Conservation (phyloP, 495 filamentous ascomycete genomes). For the Annulohypoxylon bovei region DNA sequence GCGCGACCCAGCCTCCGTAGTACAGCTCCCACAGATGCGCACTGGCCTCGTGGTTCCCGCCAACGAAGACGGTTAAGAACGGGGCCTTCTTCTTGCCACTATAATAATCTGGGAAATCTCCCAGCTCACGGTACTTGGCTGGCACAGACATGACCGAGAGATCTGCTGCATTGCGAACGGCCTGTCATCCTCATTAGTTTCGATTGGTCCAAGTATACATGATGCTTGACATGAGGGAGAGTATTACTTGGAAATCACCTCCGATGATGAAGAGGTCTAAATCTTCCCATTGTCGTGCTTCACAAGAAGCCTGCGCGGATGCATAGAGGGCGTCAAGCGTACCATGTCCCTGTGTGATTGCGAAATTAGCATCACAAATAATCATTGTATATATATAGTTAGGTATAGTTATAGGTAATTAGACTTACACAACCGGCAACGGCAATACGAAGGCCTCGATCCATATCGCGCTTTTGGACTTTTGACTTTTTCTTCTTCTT, state of each 20-base stretch:
- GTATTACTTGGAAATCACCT: constrained; percentile 83
- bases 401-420: not conserved
- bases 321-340: constrained; percentile 90
- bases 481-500: not conserved
- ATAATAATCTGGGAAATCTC: constrained; percentile 95
- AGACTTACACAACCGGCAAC: constrained; percentile 83
- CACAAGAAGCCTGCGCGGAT: constrained; percentile 69
- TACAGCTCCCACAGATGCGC: constrained; percentile 89
- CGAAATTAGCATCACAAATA: constrained; percentile 9
- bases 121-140: constrained; percentile 80
- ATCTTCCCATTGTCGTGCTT: constrained; percentile 74
- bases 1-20: constrained; percentile 97
- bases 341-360: constrained; percentile 77
- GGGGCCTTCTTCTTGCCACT: constrained; percentile 79
- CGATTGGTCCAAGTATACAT: constrained; percentile 34
- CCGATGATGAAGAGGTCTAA: constrained; percentile 89
- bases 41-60: constrained; percentile 93
- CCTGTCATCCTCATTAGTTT: constrained; percentile 45
- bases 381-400: not conserved
- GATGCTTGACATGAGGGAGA: not conserved
- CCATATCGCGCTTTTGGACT: not conserved
- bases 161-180: constrained; percentile 87
- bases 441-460: constrained; percentile 61
- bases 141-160: constrained; percentile 88
- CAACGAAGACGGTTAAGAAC: constrained; percentile 89